Conservation (phyloP, 257 asterid genomes). For the Vinca minor region DNA sequence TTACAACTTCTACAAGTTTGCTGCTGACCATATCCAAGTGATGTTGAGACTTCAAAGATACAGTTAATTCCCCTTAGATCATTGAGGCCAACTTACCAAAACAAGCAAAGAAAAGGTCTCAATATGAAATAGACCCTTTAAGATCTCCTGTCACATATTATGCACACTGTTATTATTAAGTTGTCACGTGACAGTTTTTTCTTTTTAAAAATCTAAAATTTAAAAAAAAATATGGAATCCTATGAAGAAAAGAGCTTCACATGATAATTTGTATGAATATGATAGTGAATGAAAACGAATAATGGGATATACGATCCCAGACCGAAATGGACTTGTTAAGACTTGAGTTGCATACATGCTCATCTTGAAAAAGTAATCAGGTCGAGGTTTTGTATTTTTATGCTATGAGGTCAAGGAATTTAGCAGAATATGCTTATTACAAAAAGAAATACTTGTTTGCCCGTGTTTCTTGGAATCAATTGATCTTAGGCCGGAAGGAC, state of each 20-base stretch:
- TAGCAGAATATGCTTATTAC: neutral
- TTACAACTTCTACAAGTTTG: neutral
- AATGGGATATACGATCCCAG: no score
- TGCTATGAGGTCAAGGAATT: neutral
- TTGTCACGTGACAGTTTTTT: no score
- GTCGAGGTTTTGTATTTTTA: no score
- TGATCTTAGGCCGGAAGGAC: constrained; percentile 6
- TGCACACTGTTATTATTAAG: no score
- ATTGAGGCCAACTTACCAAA: neutral
- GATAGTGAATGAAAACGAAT: no score
- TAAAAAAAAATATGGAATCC: no score
- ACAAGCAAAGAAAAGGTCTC: constrained; percentile 2
- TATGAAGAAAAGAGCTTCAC: no score
- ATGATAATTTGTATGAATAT: no score
- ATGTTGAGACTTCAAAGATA: constrained; percentile 11
- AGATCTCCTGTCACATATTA: no score
- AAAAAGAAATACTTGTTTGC: neutral
- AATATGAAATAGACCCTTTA: neutral
- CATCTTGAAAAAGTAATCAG: constrained; percentile 9
- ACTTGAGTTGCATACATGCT: neutral
- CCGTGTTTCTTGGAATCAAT: neutral
- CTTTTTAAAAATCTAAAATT: no score
- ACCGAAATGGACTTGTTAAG: no score
- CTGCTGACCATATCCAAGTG: constrained; percentile 7
- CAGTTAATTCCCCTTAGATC: constrained; percentile 16